Base-by-base conservation (phyloP, 164 flowering plant genomes). In the Pachysandra terminalis region DNA sequence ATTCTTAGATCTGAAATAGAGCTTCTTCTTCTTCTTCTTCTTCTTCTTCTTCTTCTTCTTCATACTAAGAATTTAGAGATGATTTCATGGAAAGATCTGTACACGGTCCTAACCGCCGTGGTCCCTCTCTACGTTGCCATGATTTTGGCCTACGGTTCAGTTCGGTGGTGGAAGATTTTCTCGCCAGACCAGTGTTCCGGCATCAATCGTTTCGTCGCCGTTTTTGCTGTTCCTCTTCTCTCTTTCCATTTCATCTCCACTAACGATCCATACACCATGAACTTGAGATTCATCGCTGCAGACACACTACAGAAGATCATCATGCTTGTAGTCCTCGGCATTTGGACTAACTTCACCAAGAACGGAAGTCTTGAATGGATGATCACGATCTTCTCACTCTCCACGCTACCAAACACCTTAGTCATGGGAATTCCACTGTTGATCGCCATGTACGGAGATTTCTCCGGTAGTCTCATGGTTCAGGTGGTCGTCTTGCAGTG, bases 381-480 rank as follows among this genome's bases (percentile, higher is more conserved):
- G 80, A 83, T 83, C 64, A 81, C 86, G 14, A 75, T 81, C 59
- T 83, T 83, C 64, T 81, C 86, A 6, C 76, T 83, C 13, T 81
- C 83, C 32, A 83, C 85, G 2, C 82, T 83, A 13, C 87, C 87
- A 6, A 83, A 83, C 76, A 83, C 87, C 25, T 68, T 81, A 9
- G 85, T 83, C 55, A 83, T 83, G 87, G 87, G 87, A 17, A 83
- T 83, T 21, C 85, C 87, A 1, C 69, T 83, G 6, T 72, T 83
- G n/a, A 76, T 68, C 53, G 86, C 84, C 61, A 83, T 83, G 86
- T 83, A 81, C 66, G 81, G 71, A 0, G 60, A 61, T 0, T 70
- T 41, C 68, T 72, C 87, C 19, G 83, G 87, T 40, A 73, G 69
- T 25, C 71, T 83, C 28, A 83, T 81, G 85, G 83, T 83, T 27